Evolutionary conservation across 768 basidiomycete genomes (phyloP).

Genomic region (Tylopilus vinaceipallidus): DNA sequence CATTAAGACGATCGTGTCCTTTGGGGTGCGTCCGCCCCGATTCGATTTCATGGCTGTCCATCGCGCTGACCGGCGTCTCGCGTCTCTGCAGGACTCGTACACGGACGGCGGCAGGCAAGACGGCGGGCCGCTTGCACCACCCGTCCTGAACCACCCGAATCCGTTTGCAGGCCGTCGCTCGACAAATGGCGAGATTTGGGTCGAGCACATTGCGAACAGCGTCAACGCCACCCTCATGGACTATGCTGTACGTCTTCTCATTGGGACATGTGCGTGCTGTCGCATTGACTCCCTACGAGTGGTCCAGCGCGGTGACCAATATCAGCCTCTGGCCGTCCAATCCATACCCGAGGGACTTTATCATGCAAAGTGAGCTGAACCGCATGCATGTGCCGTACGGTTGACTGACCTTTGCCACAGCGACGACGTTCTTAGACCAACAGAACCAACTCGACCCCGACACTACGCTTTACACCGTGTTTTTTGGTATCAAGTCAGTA

Average conservation of each 20-base stretch:
- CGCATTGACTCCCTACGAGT: slow-evolving; percentile 15
- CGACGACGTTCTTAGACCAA: slow-evolving; percentile 44
- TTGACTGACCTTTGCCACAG: slow-evolving; percentile 23
- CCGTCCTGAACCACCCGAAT: slow-evolving; percentile 42
- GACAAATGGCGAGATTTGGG: slow-evolving; percentile 52
- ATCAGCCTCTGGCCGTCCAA: slow-evolving; percentile 51
- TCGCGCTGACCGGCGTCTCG: background rate
- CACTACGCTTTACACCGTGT: slow-evolving; percentile 49
- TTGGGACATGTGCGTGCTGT: background rate
- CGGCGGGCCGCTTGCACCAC: slow-evolving; percentile 40
- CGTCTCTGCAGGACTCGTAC: slow-evolving; percentile 41
- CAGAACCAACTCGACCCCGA: slow-evolving; percentile 41
- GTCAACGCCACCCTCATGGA: slow-evolving; percentile 44
- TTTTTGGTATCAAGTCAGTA: slow-evolving; percentile 55
- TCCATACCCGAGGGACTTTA: slow-evolving; percentile 44
- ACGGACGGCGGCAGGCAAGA: slow-evolving; percentile 50
- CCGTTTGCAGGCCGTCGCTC: slow-evolving; percentile 49
- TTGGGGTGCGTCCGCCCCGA: slow-evolving; percentile 38
- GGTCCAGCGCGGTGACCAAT: slow-evolving; percentile 45
- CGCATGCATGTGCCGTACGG: background rate
- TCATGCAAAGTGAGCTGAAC: slow-evolving; percentile 41
- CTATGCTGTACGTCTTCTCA: slow-evolving; percentile 42
- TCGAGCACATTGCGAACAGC: slow-evolving; percentile 42
- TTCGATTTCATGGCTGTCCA: background rate
- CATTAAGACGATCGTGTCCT: slow-evolving; percentile 50